phyloP scores from a whole-genome alignment of 1,139 yeast species.

The Sugiyamaella paludigena region DNA sequence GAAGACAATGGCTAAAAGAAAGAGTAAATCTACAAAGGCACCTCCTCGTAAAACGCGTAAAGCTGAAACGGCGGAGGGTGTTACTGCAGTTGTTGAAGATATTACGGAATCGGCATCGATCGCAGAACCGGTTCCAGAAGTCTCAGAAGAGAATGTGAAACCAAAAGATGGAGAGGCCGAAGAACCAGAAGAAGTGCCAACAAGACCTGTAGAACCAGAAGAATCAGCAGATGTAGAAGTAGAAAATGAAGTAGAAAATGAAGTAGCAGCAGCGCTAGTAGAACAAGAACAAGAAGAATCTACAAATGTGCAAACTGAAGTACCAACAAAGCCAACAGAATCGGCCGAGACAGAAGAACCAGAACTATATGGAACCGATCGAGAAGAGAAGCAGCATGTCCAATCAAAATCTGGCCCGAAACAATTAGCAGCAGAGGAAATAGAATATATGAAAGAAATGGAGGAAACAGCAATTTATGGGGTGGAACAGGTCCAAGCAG shows the following conservation, averaged over 20 bases:
- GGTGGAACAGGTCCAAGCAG: no score
- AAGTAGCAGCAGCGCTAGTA: background rate
- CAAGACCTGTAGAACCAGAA: background rate
- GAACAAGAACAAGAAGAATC: background rate
- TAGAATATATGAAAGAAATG: background rate
- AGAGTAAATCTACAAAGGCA: constrained; percentile 6
- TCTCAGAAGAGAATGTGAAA: background rate
- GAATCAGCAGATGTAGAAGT: background rate
- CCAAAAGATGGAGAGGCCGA: constrained; percentile 7
- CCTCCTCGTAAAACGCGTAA: constrained; percentile 18
- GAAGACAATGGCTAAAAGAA: background rate
- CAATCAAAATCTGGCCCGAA: background rate
- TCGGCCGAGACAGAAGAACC: background rate
- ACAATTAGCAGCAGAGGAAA: background rate
- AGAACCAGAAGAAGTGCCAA: background rate
- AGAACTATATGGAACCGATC: no score
- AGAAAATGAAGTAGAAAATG: background rate
- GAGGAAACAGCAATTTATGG: no score
- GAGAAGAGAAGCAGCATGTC: no score
- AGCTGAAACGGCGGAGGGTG: constrained; percentile 9
- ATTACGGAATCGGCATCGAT: background rate
- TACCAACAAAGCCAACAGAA: background rate
- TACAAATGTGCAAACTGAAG: background rate
- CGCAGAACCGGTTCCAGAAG: background rate
- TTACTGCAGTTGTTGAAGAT: background rate